Conservation (phyloP, 2,329 filamentous ascomycete genomes). For the Fusarium cicatricum region DNA sequence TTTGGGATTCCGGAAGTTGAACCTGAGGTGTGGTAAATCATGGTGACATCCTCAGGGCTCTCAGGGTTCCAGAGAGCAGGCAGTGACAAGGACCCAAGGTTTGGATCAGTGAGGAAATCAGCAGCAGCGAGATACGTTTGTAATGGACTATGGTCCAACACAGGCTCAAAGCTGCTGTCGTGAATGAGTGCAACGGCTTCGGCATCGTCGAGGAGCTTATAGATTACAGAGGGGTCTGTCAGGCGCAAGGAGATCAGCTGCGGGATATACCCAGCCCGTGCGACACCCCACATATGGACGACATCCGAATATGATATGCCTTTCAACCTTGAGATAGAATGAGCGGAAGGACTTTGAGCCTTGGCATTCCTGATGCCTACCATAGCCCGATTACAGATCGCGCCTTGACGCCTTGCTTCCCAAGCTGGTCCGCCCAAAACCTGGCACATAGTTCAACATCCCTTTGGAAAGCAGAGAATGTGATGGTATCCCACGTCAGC, state of each 20-base stretch:
- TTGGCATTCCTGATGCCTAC: not conserved
- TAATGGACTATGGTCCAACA: constrained; percentile 8
- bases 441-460: constrained; percentile 19
- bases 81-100: not conserved
- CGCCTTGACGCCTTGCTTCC: not conserved
- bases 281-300: constrained; percentile 27
- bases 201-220: constrained; percentile 17
- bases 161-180: constrained; percentile 1
- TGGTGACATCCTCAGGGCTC: constrained; percentile 3
- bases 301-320: constrained; percentile 24
- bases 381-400: constrained; percentile 33
- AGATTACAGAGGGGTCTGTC: constrained; percentile 25
- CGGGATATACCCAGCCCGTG: constrained; percentile 33
- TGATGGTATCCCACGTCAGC: constrained; percentile 14
- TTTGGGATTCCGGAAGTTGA: constrained; percentile 35
- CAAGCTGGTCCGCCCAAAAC: constrained; percentile 22
- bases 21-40: constrained; percentile 35
- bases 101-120: not conserved
- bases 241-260: constrained; percentile 30
- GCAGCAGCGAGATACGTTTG: not conserved
- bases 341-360: not conserved
- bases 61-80: not conserved
- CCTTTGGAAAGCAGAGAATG: constrained; percentile 11
- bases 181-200: constrained; percentile 22
- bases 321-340: constrained; percentile 14